These are phyloP conservation scores for Trypanosoma rangeli DNA, from an alignment of 208 protist genomes.

Conservation along the genomic window DNA sequence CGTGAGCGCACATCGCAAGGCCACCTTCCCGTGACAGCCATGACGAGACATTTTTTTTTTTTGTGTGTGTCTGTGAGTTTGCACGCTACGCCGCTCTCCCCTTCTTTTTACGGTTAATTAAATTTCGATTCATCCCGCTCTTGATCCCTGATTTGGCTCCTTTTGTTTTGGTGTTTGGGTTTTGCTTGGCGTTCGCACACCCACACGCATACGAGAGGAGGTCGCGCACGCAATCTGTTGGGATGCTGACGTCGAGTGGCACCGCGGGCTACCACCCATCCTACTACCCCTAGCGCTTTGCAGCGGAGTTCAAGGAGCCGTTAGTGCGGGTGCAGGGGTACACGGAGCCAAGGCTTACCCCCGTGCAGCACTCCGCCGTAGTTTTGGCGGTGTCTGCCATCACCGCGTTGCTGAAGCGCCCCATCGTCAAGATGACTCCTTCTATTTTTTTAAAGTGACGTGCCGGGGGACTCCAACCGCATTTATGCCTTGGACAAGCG, in stretches of 20 bases:
- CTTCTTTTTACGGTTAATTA: neutral
- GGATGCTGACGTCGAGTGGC: slow-evolving; percentile 22
- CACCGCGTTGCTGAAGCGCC: slow-evolving; percentile 40
- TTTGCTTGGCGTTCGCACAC: neutral
- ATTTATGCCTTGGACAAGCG: slow-evolving; percentile 78
- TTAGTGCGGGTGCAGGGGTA: slow-evolving; percentile 61
- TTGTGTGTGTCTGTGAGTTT: neutral
- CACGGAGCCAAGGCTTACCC: slow-evolving; percentile 61
- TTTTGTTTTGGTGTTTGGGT: neutral
- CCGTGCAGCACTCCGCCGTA: slow-evolving; percentile 44
- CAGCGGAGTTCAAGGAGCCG: slow-evolving; percentile 53
- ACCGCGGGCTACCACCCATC: slow-evolving; percentile 22
- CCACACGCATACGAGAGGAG: neutral
- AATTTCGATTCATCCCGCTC: neutral
- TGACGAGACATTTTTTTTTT: neutral
- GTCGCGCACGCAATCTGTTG: neutral
- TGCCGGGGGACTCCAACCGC: slow-evolving; percentile 71
- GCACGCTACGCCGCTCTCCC: neutral
- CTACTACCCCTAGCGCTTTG: slow-evolving; percentile 33
- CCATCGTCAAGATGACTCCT: slow-evolving; percentile 55
- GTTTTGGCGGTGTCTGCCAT: slow-evolving; percentile 37
- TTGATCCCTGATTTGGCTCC: neutral
- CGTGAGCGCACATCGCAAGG: slow-evolving; percentile 16
- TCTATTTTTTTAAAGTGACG: slow-evolving; percentile 83
- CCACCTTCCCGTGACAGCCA: neutral